Conservation (phyloP, 352 stramenopile species). For the Pythium volutum region DNA sequence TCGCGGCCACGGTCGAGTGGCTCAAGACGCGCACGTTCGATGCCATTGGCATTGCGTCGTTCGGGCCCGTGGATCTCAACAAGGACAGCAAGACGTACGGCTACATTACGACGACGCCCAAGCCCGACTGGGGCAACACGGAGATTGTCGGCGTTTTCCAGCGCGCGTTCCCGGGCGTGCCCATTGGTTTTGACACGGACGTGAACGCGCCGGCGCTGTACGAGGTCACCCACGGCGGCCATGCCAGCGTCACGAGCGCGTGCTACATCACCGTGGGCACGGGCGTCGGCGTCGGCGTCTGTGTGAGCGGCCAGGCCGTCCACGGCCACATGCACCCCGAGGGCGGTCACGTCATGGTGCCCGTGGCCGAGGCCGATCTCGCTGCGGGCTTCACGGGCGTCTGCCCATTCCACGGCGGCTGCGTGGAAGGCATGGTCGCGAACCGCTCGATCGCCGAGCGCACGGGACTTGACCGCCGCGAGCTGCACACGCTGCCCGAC, state of each 20-base stretch:
- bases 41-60: slow-evolving; percentile 92
- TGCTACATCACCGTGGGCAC: slow-evolving; percentile 97
- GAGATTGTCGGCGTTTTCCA: slow-evolving; percentile 73
- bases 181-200: slow-evolving; percentile 95
- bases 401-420: slow-evolving; percentile 90
- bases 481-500: slow-evolving; percentile 79
- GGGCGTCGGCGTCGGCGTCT: slow-evolving; percentile 93
- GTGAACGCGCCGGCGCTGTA: slow-evolving; percentile 96
- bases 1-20: slow-evolving; percentile 75
- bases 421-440: slow-evolving; percentile 92
- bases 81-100: slow-evolving; percentile 84
- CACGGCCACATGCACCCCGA: slow-evolving; percentile 97
- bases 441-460: slow-evolving; percentile 89
- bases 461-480: slow-evolving; percentile 64
- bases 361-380: slow-evolving; percentile 68
- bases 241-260: slow-evolving; percentile 69
- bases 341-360: slow-evolving; percentile 81
- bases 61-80: slow-evolving; percentile 91
- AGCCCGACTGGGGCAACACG: slow-evolving; percentile 90
- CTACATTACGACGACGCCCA: slow-evolving; percentile 95
- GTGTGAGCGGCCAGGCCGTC: slow-evolving; percentile 88
- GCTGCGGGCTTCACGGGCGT: slow-evolving; percentile 72
- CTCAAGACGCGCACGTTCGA: slow-evolving; percentile 81
- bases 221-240: slow-evolving; percentile 85
- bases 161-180: slow-evolving; percentile 63